phyloP scores from a whole-genome alignment of 805 yeast genomes.

The Kodamaea sagamina region DNA sequence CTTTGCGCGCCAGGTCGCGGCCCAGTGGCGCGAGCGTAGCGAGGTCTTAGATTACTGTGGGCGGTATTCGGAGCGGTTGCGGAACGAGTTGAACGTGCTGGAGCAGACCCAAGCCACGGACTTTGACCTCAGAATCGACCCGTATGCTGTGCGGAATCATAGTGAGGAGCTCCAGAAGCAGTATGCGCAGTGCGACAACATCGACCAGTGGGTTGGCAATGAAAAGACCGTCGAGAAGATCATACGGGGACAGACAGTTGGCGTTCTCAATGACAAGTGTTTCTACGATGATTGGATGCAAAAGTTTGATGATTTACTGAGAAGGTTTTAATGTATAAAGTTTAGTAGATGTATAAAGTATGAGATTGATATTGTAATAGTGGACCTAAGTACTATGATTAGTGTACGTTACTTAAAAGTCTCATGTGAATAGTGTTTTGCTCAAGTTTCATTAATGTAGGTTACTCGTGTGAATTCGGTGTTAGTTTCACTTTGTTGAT shows the following conservation, averaged over 20 bases:
- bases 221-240: slow-evolving; percentile 38
- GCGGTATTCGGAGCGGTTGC: slow-evolving; percentile 26
- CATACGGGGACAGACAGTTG: slow-evolving; percentile 33
- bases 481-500: no score
- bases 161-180: slow-evolving; percentile 24
- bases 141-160: slow-evolving; percentile 36
- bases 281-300: slow-evolving; percentile 38
- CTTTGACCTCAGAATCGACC: slow-evolving; percentile 39
- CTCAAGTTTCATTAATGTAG: no score
- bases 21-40: slow-evolving; percentile 40
- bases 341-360: slow-evolving; percentile 1
- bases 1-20: slow-evolving; percentile 29
- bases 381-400: no score
- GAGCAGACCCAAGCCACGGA: slow-evolving; percentile 8
- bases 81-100: slow-evolving; percentile 15
- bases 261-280: slow-evolving; percentile 39
- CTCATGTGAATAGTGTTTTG: no score
- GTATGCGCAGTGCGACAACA: slow-evolving; percentile 27
- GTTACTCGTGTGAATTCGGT: no score
- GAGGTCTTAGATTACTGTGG: slow-evolving; percentile 34
- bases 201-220: slow-evolving; percentile 40
- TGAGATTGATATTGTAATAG: no score
- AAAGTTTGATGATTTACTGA: slow-evolving; percentile 20
- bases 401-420: no score
- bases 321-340: no score